Evolutionary conservation across 495 filamentous ascomycete species (phyloP).

Genomic region (Penicillium paxilli): DNA sequence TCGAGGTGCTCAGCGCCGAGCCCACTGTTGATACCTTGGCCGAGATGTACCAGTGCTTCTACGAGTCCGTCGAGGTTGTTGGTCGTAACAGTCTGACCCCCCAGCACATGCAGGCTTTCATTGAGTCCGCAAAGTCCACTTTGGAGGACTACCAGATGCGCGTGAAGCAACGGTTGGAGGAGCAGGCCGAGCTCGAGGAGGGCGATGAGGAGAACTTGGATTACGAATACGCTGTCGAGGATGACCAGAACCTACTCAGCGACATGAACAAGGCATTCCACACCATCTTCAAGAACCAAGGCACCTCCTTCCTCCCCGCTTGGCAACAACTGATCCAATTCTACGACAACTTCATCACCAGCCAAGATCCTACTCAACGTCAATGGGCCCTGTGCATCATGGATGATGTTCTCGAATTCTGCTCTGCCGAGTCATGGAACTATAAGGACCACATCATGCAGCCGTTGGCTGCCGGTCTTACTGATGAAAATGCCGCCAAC

Average conservation of each 20-base stretch:
- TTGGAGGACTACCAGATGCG: constrained; percentile 90
- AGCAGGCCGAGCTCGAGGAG: constrained; percentile 74
- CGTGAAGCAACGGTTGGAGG: constrained; percentile 76
- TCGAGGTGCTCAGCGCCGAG: constrained; percentile 93
- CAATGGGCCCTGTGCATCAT: constrained; percentile 99
- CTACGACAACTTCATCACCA: constrained; percentile 84
- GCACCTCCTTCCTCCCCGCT: constrained; percentile 74
- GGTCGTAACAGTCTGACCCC: constrained; percentile 76
- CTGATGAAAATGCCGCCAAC: constrained; percentile 83
- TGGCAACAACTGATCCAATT: constrained; percentile 84
- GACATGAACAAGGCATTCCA: constrained; percentile 99
- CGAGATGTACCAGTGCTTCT: constrained; percentile 99
- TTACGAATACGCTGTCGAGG: constrained; percentile 80
- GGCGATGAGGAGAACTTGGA: constrained; percentile 76
- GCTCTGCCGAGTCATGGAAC: constrained; percentile 76
- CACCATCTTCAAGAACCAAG: constrained; percentile 96
- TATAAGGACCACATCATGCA: constrained; percentile 84
- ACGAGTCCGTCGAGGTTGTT: constrained; percentile 94
- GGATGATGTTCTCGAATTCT: constrained; percentile 98
- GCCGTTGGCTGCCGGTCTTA: constrained; percentile 79
- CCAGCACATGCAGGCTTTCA: constrained; percentile 81
- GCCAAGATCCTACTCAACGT: constrained; percentile 83
- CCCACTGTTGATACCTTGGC: constrained; percentile 94
- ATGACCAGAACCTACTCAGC: constrained; percentile 93
- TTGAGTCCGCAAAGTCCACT: constrained; percentile 76